These are phyloP conservation scores for Mallotus repandus DNA, from an alignment of 441 rosid genomes.

Conservation along the genomic window DNA sequence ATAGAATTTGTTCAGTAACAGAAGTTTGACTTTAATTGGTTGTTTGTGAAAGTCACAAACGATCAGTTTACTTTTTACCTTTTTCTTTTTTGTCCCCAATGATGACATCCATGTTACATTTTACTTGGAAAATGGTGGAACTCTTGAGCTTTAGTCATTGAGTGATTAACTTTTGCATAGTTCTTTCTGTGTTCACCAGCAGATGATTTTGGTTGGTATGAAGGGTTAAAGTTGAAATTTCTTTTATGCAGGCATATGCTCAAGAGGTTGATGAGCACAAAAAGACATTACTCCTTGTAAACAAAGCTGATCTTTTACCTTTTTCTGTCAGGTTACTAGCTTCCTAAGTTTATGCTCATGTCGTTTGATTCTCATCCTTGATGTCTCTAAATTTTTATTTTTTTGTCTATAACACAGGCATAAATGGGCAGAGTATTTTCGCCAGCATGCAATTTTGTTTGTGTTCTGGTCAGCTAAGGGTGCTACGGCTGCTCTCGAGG, in stretches of 20 bases:
- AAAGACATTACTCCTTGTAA: conserved; percentile 80
- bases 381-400: conserved; percentile 15
- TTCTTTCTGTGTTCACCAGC: neutral
- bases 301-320: conserved; percentile 93
- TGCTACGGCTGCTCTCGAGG: conserved; percentile 71
- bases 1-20: neutral
- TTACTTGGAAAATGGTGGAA: neutral
- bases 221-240: neutral
- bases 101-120: neutral
- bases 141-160: neutral
- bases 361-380: neutral
- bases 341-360: neutral
- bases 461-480: conserved; percentile 98
- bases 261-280: conserved; percentile 71
- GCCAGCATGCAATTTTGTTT: conserved; percentile 48
- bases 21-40: neutral
- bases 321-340: conserved; percentile 57
- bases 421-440: conserved; percentile 79
- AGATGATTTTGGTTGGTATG: neutral
- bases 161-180: neutral
- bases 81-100: too few species aligned
- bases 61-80: neutral
- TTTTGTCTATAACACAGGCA: conserved; percentile 42
- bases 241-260: conserved; percentile 58
- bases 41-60: neutral